These are phyloP conservation scores for Protomyces inouyei DNA, from an alignment of 1,139 yeast genomes.

Conservation along the genomic window DNA sequence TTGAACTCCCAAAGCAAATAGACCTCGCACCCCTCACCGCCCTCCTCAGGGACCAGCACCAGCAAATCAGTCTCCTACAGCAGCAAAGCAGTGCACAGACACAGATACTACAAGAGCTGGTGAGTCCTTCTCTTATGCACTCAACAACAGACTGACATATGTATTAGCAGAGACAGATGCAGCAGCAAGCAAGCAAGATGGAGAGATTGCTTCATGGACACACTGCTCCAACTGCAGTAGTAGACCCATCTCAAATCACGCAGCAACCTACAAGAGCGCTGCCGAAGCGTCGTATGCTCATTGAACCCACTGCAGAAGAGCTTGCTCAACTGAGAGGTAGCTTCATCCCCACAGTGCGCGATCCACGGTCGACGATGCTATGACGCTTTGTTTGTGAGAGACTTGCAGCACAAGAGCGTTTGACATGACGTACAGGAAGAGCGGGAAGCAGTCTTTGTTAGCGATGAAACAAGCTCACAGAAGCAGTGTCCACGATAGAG, in stretches of 20 bases:
- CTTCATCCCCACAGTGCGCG: not conserved
- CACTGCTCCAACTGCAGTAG: not conserved
- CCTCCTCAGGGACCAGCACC: not conserved
- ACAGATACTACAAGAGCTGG: not conserved
- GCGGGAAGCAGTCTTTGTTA: too few relatives aligned
- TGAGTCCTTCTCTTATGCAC: not conserved
- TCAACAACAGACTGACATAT: not conserved
- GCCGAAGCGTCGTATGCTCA: not conserved
- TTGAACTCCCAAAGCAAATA: slow-evolving; percentile 10
- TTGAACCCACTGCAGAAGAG: not conserved
- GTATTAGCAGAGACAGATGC: not conserved
- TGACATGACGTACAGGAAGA: too few relatives aligned
- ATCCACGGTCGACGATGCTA: not conserved
- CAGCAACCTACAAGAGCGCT: not conserved
- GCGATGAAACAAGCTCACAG: too few relatives aligned
- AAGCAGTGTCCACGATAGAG: too few relatives aligned
- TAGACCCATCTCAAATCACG: not conserved
- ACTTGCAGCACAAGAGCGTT: too few relatives aligned
- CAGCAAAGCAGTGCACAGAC: not conserved
- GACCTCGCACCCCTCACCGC: not conserved
- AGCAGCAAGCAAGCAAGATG: not conserved
- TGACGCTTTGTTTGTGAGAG: not conserved
- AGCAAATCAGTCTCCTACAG: not conserved
- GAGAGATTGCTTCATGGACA: not conserved
- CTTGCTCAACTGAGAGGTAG: not conserved